Conservation (phyloP, 2,329 filamentous ascomycete genomes). For the Claviceps cyperi region DNA sequence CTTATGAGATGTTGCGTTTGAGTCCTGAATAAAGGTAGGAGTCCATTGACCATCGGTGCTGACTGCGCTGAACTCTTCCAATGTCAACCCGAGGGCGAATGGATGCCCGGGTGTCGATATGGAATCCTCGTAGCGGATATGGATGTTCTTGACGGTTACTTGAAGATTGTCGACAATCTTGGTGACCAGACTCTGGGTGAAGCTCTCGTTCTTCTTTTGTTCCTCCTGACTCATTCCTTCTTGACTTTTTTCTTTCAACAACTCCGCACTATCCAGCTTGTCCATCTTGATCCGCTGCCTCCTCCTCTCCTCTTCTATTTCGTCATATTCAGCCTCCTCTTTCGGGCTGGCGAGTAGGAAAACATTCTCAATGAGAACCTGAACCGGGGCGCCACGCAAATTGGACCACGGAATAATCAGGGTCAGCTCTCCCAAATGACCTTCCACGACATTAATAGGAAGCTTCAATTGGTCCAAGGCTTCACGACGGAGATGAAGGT, state of each 20-base stretch:
- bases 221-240: conserved; percentile 91
- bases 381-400: conserved; percentile 82
- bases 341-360: conserved; percentile 90
- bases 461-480: conserved; percentile 94
- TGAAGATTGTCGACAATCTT: conserved; percentile 98
- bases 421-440: conserved; percentile 83
- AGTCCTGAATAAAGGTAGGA: conserved; percentile 88
- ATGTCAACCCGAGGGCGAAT: conserved; percentile 80
- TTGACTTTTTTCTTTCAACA: conserved; percentile 82
- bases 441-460: conserved; percentile 90
- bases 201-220: conserved; percentile 94
- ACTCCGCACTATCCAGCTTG: conserved; percentile 89
- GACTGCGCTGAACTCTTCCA: conserved; percentile 93
- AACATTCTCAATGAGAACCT: conserved; percentile 91
- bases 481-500: conserved; percentile 85
- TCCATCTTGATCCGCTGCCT: conserved; percentile 95
- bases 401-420: conserved; percentile 97
- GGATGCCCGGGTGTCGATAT: conserved; percentile 91
- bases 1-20: conserved; percentile 75
- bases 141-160: conserved; percentile 95
- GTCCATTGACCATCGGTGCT: conserved; percentile 93
- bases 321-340: conserved; percentile 85
- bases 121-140: conserved; percentile 94
- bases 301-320: conserved; percentile 78
- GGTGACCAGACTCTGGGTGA: conserved; percentile 84